Conservation (phyloP, 2,329 filamentous ascomycete species). For the Epichloe amarillans region DNA sequence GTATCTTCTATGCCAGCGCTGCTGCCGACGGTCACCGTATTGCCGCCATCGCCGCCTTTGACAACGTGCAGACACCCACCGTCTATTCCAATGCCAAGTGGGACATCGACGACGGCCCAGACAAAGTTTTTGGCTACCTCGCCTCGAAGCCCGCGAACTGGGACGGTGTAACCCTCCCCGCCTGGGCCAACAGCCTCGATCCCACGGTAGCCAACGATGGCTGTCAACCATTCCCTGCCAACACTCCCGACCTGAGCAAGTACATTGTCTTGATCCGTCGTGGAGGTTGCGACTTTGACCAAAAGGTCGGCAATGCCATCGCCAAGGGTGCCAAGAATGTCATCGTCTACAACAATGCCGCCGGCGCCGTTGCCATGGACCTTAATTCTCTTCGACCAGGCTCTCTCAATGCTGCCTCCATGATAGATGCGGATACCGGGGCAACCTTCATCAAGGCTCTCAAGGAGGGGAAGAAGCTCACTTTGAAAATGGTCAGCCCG, state of each 20-base stretch:
- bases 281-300: conserved; percentile 41
- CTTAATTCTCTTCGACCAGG: conserved; percentile 14
- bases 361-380: conserved; percentile 21
- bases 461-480: conserved; percentile 28
- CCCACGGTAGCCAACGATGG: conserved; percentile 33
- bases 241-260: conserved; percentile 42
- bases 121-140: conserved; percentile 29
- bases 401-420: conserved; percentile 23
- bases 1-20: conserved; percentile 36
- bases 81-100: conserved; percentile 30
- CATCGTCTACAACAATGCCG: conserved; percentile 45
- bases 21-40: conserved; percentile 34
- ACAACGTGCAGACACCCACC: conserved; percentile 30
- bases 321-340: conserved; percentile 46
- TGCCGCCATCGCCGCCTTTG: conserved; percentile 35
- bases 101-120: conserved; percentile 21
- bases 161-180: conserved; percentile 30
- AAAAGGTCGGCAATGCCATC: conserved; percentile 39
- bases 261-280: conserved; percentile 47
- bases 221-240: conserved; percentile 37
- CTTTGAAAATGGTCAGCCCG: conserved; percentile 30
- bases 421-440: conserved; percentile 29
- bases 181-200: conserved; percentile 38
- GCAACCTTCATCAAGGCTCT: conserved; percentile 30
- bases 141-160: conserved; percentile 28